Percentiles rank a stretch among this genome's conserved stretches.
Evolutionary conservation across 306 rosid genomes (phyloP).

Genomic region (Bauhinia variegata): DNA sequence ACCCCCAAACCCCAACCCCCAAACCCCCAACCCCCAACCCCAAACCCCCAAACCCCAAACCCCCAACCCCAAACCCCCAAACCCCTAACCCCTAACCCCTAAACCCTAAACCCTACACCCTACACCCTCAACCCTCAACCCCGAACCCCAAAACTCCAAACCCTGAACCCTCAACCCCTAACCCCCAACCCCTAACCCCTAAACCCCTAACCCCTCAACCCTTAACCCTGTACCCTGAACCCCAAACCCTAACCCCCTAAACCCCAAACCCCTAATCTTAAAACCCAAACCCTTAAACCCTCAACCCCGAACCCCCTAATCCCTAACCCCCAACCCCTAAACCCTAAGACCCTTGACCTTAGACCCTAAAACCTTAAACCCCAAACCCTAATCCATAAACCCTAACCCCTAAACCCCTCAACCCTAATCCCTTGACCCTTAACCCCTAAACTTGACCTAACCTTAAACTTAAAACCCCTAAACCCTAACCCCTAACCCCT

Average conservation of each 20-base stretch:
- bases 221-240: background rate
- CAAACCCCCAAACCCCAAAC: background rate
- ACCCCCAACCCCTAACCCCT: background rate
- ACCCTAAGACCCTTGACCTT: no score
- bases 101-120: constrained; percentile 2
- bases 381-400: background rate
- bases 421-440: no score
- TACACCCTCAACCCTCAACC: constrained; percentile 4
- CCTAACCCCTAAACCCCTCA: no score
- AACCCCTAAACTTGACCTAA: no score
- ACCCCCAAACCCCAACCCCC: constrained; percentile 6
- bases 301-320: no score
- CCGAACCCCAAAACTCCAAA: constrained; percentile 14
- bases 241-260: background rate
- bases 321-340: no score
- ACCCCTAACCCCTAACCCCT: background rate
- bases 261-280: no score
- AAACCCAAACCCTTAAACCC: no score
- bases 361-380: no score
- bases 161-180: constrained; percentile 8
- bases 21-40: constrained; percentile 17
- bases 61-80: constrained; percentile 15
- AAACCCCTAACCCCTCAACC: background rate
- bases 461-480: no score
- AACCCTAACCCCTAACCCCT: no score